phyloP scores from a whole-genome alignment of 352 stramenopile species.

The Phytopythium vexans region DNA sequence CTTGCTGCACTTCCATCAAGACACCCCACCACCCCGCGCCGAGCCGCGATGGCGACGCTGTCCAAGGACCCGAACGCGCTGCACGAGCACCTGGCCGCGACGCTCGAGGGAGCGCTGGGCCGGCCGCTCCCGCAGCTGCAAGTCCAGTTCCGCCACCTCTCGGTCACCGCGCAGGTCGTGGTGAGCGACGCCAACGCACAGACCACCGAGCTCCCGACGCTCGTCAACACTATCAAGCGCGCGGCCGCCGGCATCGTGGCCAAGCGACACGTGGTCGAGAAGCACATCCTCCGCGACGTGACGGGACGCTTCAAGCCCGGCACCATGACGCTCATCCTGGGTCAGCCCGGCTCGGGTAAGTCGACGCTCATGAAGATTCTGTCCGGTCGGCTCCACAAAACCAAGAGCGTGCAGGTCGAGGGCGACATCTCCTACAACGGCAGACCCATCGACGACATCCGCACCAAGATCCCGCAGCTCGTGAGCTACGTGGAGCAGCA shows the following conservation, averaged over 20 bases:
- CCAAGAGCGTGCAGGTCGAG: conserved; percentile 15
- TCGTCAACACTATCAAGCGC: conserved; percentile 17
- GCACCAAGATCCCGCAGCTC: conserved; percentile 9
- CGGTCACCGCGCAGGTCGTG: conserved; percentile 7
- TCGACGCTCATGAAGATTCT: conserved; percentile 36
- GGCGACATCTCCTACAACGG: conserved; percentile 25
- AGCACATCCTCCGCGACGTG: conserved; percentile 22
- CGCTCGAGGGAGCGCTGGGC: conserved; percentile 10
- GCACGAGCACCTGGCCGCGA: conserved; percentile 13
- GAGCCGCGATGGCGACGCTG: conserved; percentile 4
- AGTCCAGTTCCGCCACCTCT: conserved; percentile 8
- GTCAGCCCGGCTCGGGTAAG: conserved; percentile 32
- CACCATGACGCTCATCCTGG: conserved; percentile 17
- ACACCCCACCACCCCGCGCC: neutral
- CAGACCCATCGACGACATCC: neutral
- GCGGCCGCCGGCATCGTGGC: conserved; percentile 5
- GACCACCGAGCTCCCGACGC: conserved; percentile 21
- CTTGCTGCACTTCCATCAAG: neutral
- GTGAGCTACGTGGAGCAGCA: conserved; percentile 25
- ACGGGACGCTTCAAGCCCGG: conserved; percentile 21
- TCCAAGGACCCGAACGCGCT: conserved; percentile 17
- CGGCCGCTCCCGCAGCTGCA: conserved; percentile 11
- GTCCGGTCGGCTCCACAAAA: conserved; percentile 19
- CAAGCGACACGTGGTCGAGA: conserved; percentile 10
- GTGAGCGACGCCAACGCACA: neutral